Conservation (phyloP, 768 basidiomycete genomes). For the Leucosporidium creatinivorum region DNA sequence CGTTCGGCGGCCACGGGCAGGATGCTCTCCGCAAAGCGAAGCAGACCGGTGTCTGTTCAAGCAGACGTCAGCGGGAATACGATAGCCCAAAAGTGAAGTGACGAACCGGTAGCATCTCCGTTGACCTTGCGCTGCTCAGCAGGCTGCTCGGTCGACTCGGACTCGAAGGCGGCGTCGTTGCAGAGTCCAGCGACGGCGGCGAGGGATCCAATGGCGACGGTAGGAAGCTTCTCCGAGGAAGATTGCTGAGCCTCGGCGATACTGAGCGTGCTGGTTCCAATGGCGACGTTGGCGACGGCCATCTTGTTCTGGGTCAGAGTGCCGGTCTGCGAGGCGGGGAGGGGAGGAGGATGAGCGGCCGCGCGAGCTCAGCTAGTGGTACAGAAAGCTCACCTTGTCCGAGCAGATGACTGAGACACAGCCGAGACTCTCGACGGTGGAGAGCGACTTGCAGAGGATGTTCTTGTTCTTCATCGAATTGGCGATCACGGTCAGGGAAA, state of each 20-base stretch:
- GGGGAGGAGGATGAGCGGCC: neutral
- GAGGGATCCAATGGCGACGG: neutral
- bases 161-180: constrained; percentile 50
- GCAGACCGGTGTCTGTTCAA: constrained; percentile 48
- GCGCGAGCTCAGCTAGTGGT: neutral
- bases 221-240: constrained; percentile 2
- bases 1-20: constrained; percentile 30
- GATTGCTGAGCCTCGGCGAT: neutral
- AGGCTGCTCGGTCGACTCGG: constrained; percentile 40
- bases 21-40: constrained; percentile 47
- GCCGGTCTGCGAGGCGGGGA: constrained; percentile 44
- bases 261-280: constrained; percentile 32
- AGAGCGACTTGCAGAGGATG: constrained; percentile 52
- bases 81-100: no score
- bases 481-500: constrained; percentile 50
- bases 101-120: constrained; percentile 51
- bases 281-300: constrained; percentile 50
- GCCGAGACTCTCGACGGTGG: constrained; percentile 62
- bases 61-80: no score
- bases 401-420: constrained; percentile 55
- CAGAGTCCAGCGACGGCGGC: constrained; percentile 47
- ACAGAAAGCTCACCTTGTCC: constrained; percentile 46
- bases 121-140: constrained; percentile 37
- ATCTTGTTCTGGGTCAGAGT: constrained; percentile 58
- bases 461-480: constrained; percentile 51